Evolutionary conservation across 2,329 filamentous ascomycete species (phyloP), one percentile per base, ranked within the genome.

Genomic region (Penicillium sp.): DNA sequence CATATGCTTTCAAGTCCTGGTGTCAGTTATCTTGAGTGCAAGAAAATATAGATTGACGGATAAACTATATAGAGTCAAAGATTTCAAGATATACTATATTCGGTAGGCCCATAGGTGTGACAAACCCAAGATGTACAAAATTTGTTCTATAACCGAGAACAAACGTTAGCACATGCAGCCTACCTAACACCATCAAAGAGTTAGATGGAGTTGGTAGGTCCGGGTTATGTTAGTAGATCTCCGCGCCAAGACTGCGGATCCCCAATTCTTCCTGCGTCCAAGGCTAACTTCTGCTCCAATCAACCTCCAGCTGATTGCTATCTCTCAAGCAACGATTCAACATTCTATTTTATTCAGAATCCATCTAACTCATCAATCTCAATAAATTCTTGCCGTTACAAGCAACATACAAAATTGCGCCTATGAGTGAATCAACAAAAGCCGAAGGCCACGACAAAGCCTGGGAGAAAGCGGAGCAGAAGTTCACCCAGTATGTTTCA

Each of bases 401-500:
- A 42, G 23, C 36, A 9, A 34, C 1, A 34, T 30, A 34, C 43
- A 11, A 42, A 45, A 8, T 48, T 18, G 23, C 18, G 16, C 69
- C 69, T 66, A 29, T 66, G 29, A 57, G 58, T 34, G 55, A 60
- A 34, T 47, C 62, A 23, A 53, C 53, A 5, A 49, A 60, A 43
- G 53, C 59, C 11, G 61, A 58, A 34, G 38, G 52, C 13, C 55
- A 63, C 44, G 56, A 59, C 1, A 87, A 85, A 80, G 78, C 79
- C 62, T 77, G 81, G 58, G 77, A 86, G 55, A 83, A 81, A 51
- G 84, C 63, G 16, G 70, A 84, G 67, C 73, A 77, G 55, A 87
- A 85, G 64, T 90, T 90, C 66, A 76, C 86, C 62, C 81, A 77
- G 86, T 87, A 74, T 65, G 79, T 67, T 50, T 34, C 32, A 43